Percentiles rank a stretch among this genome's conserved stretches.
Conservation (phyloP, 192 early-diverging fungal genomes). For the Dimargaris cristalligena region DNA sequence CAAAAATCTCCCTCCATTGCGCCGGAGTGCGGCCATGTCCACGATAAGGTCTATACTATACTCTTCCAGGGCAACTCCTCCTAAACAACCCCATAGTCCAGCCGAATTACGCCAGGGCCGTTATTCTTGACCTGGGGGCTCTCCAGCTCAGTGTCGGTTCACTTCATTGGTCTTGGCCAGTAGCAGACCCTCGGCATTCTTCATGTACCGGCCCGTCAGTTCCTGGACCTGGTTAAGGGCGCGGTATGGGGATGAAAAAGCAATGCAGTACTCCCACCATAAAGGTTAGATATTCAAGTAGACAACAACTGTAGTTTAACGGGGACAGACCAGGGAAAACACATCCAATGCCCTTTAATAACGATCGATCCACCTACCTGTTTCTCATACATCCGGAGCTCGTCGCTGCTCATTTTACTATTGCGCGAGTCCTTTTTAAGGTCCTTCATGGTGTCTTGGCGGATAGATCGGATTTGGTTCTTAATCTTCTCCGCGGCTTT, state of each 20-base stretch:
- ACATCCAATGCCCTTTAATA: not conserved
- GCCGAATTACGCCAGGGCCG: too few relatives aligned
- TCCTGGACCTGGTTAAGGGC: not conserved
- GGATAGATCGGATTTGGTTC: conserved; percentile 40
- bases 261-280: not conserved
- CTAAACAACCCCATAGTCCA: too few relatives aligned
- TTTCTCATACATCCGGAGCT: conserved; percentile 12
- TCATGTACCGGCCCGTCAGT: not conserved
- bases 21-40: too few relatives aligned
- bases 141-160: not conserved
- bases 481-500: conserved; percentile 49
- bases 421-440: conserved; percentile 44
- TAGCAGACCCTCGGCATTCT: not conserved
- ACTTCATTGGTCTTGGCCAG: not conserved
- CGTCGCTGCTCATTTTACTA: conserved; percentile 31
- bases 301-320: not conserved
- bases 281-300: not conserved
- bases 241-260: not conserved
- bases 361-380: not conserved
- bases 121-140: too few relatives aligned
- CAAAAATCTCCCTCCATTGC: too few relatives aligned
- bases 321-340: not conserved
- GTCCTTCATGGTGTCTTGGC: conserved; percentile 57
- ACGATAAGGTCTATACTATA: too few relatives aligned
- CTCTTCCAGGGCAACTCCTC: too few relatives aligned